Percentiles rank a stretch among this genome's conserved stretches.
Conservation (phyloP, 768 basidiomycete species). For the Peribolospora kevripleyi region DNA sequence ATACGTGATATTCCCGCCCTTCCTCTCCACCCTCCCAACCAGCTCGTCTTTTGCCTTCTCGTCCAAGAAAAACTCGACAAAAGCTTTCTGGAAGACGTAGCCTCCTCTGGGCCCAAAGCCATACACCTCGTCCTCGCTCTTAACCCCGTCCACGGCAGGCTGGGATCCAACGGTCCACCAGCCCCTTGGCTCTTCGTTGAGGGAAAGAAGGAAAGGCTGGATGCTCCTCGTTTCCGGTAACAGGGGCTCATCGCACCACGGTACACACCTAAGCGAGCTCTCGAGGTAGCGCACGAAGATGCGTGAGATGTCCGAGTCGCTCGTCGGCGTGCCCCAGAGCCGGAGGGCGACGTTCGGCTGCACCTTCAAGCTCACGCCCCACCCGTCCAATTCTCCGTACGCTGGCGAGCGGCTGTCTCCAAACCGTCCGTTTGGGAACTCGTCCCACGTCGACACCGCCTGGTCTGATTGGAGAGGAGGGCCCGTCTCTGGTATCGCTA, state of each 20-base stretch:
- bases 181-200: constrained; percentile 37
- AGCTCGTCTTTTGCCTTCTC: constrained; percentile 16
- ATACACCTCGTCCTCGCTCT: constrained; percentile 48
- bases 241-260: constrained; percentile 65
- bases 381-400: constrained; percentile 92
- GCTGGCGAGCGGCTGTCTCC: constrained; percentile 94
- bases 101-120: constrained; percentile 88
- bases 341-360: constrained; percentile 42
- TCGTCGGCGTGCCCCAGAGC: constrained; percentile 54
- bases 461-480: too few relatives aligned
- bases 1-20: constrained; percentile 43
- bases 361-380: constrained; percentile 77
- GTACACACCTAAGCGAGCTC: constrained; percentile 45
- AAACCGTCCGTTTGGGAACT: constrained; percentile 96
- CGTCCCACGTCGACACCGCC: constrained; percentile 18
- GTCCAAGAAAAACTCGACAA: constrained; percentile 78
- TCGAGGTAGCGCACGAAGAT: constrained; percentile 60
- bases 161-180: constrained; percentile 98
- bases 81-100: constrained; percentile 91
- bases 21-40: constrained; percentile 6
- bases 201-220: constrained; percentile 42
- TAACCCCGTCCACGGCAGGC: constrained; percentile 62
- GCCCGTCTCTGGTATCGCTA: too few relatives aligned
- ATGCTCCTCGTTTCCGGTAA: constrained; percentile 62
- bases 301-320: constrained; percentile 40